Conservation (phyloP, 257 asterid species). For the Gardenia jasminoides region DNA sequence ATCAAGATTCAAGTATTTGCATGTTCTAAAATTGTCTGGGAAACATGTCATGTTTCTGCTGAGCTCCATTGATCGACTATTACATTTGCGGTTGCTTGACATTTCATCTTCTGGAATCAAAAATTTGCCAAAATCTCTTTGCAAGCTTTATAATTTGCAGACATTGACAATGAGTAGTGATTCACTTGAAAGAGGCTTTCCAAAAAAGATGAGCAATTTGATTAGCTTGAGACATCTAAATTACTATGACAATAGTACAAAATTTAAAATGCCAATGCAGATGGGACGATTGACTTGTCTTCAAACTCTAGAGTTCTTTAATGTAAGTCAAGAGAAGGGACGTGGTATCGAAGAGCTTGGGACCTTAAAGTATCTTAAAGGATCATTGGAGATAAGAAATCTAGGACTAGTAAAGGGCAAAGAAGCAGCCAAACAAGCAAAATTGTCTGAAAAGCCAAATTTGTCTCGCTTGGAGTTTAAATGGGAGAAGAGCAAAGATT, state of each 20-base stretch:
- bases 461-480: not conserved
- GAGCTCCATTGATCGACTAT: constrained; percentile 5
- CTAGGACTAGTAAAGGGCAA: constrained; percentile 12
- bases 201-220: constrained; percentile 1
- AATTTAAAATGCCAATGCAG: not conserved
- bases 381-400: not conserved
- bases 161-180: constrained; percentile 2
- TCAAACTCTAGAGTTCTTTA: constrained; percentile 6
- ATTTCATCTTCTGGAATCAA: fast-evolving
- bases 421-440: constrained; percentile 19
- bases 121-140: constrained; percentile 14
- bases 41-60: too few species aligned
- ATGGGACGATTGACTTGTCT: constrained; percentile 33
- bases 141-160: constrained; percentile 24
- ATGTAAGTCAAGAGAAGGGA: not conserved
- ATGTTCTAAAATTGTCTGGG: constrained; percentile 1
- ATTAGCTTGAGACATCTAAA: too few species aligned
- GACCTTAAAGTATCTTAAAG: too few species aligned
- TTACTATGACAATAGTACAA: not conserved
- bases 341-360: too few species aligned
- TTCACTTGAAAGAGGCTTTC: not conserved
- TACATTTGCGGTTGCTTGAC: constrained; percentile 11
- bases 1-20: not conserved
- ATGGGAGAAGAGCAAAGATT: not conserved
- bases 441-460: constrained; percentile 12